A percentile compares a stretch with the other conserved stretches of the same genome.
Conservation (phyloP, 495 filamentous ascomycete species). For the Pyrenula massariospora region DNA sequence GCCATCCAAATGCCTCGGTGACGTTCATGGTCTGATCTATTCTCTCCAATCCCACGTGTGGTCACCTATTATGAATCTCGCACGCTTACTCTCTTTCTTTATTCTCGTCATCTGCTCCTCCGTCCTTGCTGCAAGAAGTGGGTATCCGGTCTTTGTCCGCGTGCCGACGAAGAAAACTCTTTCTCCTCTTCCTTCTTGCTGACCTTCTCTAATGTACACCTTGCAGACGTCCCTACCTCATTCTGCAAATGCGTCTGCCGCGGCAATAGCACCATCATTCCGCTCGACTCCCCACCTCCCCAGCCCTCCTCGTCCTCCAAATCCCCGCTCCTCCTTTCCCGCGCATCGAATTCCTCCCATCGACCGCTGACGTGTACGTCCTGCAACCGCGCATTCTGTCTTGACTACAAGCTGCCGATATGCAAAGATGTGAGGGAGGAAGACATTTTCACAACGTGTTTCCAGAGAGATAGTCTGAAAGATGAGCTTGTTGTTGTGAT, state of each 20-base stretch:
- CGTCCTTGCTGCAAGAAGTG: too few relatives aligned
- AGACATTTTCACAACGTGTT: constrained; percentile 82
- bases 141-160: too few relatives aligned
- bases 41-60: too few relatives aligned
- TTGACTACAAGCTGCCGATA: constrained; percentile 71
- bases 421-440: constrained; percentile 78
- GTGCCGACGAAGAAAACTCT: too few relatives aligned
- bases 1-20: too few relatives aligned
- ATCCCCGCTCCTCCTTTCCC: constrained; percentile 16
- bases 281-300: constrained; percentile 21
- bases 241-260: constrained; percentile 99
- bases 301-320: constrained; percentile 11
- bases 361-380: constrained; percentile 55
- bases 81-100: too few relatives aligned
- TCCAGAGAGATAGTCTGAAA: constrained; percentile 81
- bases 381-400: constrained; percentile 86
- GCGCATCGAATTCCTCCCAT: constrained; percentile 14
- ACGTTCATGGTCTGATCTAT: too few relatives aligned
- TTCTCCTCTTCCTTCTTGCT: not conserved
- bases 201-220: too few relatives aligned
- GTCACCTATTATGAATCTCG: too few relatives aligned
- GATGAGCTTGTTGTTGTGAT: constrained; percentile 85
- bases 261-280: constrained; percentile 82
- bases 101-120: too few relatives aligned
- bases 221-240: constrained; percentile 41